Conservation (phyloP, 305 asterid genomes). For the Solanum aculeatissimum region DNA sequence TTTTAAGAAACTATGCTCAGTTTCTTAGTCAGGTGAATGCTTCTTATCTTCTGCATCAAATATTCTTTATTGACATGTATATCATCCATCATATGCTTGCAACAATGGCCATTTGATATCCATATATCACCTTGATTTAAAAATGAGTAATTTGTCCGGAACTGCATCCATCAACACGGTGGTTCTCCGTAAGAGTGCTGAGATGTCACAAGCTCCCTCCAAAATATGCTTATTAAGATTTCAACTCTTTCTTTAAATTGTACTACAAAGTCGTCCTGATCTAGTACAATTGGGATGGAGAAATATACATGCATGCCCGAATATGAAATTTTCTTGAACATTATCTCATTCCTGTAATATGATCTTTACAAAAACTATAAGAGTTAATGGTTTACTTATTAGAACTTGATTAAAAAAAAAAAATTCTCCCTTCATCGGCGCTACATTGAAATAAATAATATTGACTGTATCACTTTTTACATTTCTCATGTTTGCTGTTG, state of each 20-base stretch:
- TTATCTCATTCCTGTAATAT: not conserved
- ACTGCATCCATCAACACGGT: not conserved
- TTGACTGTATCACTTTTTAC: not conserved
- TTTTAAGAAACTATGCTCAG: conserved; percentile 41
- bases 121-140: not conserved
- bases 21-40: conserved; percentile 53
- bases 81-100: not conserved
- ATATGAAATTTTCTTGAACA: not conserved
- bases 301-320: not conserved
- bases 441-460: not conserved
- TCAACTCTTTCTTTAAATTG: not conserved
- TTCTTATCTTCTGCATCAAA: not conserved
- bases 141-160: not conserved
- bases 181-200: not conserved
- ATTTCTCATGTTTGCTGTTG: not conserved
- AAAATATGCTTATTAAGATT: not conserved
- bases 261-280: not conserved
- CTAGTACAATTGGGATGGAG: not conserved
- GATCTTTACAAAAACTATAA: not conserved
- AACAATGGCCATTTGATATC: not conserved
- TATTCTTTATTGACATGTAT: not conserved
- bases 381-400: not conserved
- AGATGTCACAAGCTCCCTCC: not conserved
- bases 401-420: not conserved
- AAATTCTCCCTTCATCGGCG: not conserved